Percentiles rank a stretch among this genome's conserved stretches.
Evolutionary conservation across 1,284 basidiomycete species (phyloP).

Genomic region (Apiotrichum brassicae): DNA sequence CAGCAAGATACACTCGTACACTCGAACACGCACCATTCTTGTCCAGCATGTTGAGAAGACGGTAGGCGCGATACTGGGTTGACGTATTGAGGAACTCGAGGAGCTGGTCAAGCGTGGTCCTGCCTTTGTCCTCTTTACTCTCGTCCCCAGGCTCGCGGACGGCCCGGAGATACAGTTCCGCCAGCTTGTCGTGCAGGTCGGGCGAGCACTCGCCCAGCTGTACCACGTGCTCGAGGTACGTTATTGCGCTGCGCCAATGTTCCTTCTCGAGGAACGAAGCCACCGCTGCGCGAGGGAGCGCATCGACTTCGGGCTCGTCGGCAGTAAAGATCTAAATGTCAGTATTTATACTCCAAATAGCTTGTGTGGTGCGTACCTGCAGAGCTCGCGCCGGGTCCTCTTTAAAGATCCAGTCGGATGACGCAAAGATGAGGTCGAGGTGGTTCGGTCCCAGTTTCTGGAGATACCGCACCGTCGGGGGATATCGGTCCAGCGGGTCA

Average conservation of each 20-base stretch:
- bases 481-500: conserved; percentile 70
- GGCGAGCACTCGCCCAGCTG: conserved; percentile 63
- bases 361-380: conserved; percentile 52
- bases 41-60: conserved; percentile 68
- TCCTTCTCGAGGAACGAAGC: conserved; percentile 69
- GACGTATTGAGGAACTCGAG: conserved; percentile 70
- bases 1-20: not conserved
- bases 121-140: conserved; percentile 50
- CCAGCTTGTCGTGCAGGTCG: conserved; percentile 78
- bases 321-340: conserved; percentile 77
- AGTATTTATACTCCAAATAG: not conserved
- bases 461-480: conserved; percentile 80
- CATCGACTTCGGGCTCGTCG: conserved; percentile 69
- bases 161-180: conserved; percentile 64
- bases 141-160: conserved; percentile 22
- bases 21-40: conserved; percentile 56
- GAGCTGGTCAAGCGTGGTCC: conserved; percentile 42
- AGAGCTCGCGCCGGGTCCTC: conserved; percentile 66
- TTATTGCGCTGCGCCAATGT: conserved; percentile 60
- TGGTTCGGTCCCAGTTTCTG: conserved; percentile 81
- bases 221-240: conserved; percentile 85
- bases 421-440: conserved; percentile 68
- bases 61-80: conserved; percentile 66
- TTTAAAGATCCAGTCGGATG: conserved; percentile 77
- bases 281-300: conserved; percentile 66